Percentiles rank a stretch among this genome's conserved stretches.
Evolutionary conservation across 179 eudicot genomes (phyloP).

Genomic region (Spergularia azorica): DNA sequence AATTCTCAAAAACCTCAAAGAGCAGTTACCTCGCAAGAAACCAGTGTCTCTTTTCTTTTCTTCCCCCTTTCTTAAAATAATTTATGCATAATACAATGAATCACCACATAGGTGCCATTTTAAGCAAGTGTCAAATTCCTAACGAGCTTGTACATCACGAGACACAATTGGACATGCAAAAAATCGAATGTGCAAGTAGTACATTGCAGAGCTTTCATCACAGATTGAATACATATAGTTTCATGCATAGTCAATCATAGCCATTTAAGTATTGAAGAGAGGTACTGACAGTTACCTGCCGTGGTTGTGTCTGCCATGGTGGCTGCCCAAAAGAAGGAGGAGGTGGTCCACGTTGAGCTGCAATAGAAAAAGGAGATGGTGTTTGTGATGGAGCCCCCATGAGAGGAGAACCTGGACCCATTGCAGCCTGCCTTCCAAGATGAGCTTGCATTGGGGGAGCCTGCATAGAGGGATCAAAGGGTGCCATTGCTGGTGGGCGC

Average conservation of each 20-base stretch:
- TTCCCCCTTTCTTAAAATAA: neutral
- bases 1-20: neutral
- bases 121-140: too few species aligned
- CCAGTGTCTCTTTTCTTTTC: neutral
- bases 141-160: neutral
- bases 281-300: conserved; percentile 48
- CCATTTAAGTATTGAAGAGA: neutral
- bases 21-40: neutral
- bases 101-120: neutral
- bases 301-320: conserved; percentile 66
- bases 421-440: conserved; percentile 42
- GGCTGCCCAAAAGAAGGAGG: conserved; percentile 63
- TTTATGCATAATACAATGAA: conserved; percentile 1
- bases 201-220: neutral
- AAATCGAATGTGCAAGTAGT: too few species aligned
- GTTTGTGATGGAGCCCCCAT: conserved; percentile 45
- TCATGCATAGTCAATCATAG: neutral
- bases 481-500: conserved; percentile 34
- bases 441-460: conserved; percentile 33
- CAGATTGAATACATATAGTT: neutral
- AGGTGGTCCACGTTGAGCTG: conserved; percentile 43
- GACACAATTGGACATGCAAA: neutral
- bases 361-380: conserved; percentile 38
- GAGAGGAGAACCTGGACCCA: conserved; percentile 40
- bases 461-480: conserved; percentile 42